Base-by-base conservation (phyloP, 2,329 filamentous ascomycete genomes). In the Penicillium carneum region DNA sequence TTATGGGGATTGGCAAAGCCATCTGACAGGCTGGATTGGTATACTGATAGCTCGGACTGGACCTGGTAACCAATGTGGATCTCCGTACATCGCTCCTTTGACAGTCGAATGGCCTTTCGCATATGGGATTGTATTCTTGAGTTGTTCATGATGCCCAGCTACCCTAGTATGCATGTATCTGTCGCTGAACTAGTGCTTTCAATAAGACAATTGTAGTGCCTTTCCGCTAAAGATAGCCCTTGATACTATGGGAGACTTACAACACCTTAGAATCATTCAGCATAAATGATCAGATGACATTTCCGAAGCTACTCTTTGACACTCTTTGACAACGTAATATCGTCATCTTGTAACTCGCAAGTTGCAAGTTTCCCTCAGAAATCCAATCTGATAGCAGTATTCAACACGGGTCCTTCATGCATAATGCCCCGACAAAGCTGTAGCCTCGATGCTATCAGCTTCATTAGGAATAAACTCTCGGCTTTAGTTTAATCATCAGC, bases 401-500 rank as follows among this genome's bases (percentile, higher is more conserved):
- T 23, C 20, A 29, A 29, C 23, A 20, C 4, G 10, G 16, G 47
- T 6, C 23, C 4, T 39, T 41, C 50, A 34, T 9, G 12, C 26
- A 31, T 7, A 47, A 7, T 20, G 12, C 6, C 14, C 12, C 31
- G 7, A 16, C 1, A 49, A 11, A 20, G 20, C 9, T n/a, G 12
- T 12, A 55, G 16, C 4, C 14, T n/a, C 20, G 14, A 4, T 49
- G 4, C 12, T 11, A 11, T 23, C 20, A 16, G 7, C 9, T 38
- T 26, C 29, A 6, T 14, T 54, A 1, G 20, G 20, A 7, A 12
- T 51, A 10, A 14, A 9, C 4, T 29, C 56, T 57, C 4, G n/a
- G 46, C 14, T 45, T 56, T n/a, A 66, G 23, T 46, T 36, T 54
- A 10, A 66, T 46, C 63, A 63, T 63, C 57, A 66, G 26, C 1